phyloP scores from a whole-genome alignment of 768 basidiomycete species.

The Podaxis sp. region DNA sequence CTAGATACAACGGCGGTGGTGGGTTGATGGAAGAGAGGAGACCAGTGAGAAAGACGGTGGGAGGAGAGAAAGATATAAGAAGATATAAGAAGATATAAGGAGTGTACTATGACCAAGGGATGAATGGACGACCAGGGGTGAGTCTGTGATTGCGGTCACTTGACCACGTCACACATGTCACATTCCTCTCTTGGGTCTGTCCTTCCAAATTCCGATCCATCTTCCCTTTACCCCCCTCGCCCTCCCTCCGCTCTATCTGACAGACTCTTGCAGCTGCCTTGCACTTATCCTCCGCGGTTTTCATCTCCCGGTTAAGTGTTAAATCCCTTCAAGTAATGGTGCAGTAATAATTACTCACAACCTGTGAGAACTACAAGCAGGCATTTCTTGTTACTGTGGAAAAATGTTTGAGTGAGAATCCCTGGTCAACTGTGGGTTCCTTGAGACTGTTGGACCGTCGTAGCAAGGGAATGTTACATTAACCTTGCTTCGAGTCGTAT shows the following conservation, averaged over 20 bases:
- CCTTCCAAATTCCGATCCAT: not conserved
- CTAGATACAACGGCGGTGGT: not conserved
- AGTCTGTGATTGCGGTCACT: not conserved
- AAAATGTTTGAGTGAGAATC: not conserved
- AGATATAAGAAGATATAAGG: slow-evolving; percentile 1
- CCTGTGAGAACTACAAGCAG: not conserved
- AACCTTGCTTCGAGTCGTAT: not conserved
- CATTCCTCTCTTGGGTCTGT: not conserved
- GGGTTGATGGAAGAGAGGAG: not conserved
- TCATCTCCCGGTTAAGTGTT: not conserved
- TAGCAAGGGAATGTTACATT: too few species aligned
- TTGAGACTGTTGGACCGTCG: too few species aligned
- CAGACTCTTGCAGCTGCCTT: not conserved
- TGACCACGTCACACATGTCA: slow-evolving; percentile 6
- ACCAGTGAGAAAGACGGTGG: slow-evolving; percentile 2
- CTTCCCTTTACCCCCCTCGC: not conserved
- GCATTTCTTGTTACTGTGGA: not conserved
- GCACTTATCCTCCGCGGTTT: not conserved
- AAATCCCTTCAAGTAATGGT: not conserved
- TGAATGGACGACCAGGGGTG: not conserved
- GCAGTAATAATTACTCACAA: not conserved
- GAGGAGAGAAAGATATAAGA: slow-evolving; percentile 1
- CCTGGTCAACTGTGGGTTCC: too few species aligned
- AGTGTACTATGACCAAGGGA: not conserved
- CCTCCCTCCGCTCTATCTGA: not conserved